phyloP scores from a whole-genome alignment of 2,329 filamentous ascomycete species.

The Hypoxylon sp. region DNA sequence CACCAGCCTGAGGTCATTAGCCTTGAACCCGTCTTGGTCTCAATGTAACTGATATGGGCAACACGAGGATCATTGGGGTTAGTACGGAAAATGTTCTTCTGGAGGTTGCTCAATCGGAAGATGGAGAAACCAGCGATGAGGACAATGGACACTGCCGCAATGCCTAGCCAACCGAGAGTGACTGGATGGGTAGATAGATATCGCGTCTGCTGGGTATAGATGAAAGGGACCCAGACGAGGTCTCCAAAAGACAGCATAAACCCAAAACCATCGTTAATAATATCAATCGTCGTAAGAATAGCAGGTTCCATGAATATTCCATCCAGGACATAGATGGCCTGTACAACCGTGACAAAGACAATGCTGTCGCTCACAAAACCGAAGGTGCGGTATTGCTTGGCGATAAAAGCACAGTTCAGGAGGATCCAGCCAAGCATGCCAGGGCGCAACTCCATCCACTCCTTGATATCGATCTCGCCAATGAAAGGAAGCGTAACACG shows the following conservation, averaged over 20 bases:
- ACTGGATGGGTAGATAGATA: constrained; percentile 89
- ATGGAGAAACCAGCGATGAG: constrained; percentile 85
- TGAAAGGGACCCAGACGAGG: constrained; percentile 91
- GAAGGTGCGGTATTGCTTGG: constrained; percentile 88
- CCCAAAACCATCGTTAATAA: constrained; percentile 93
- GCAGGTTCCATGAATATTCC: constrained; percentile 88
- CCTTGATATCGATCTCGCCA: constrained; percentile 90
- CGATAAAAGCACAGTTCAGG: constrained; percentile 85
- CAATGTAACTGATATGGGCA: constrained; percentile 85
- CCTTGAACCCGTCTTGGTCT: constrained; percentile 85
- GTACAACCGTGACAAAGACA: constrained; percentile 81
- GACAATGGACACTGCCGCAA: constrained; percentile 75
- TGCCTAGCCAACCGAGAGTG: constrained; percentile 78
- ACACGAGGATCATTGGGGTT: constrained; percentile 86
- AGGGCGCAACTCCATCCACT: constrained; percentile 90
- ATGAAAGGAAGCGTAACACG: constrained; percentile 83
- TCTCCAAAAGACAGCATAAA: constrained; percentile 97
- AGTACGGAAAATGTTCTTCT: constrained; percentile 95
- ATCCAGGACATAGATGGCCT: constrained; percentile 87
- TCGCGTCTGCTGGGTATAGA: constrained; percentile 86
- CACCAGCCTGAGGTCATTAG: constrained; percentile 92
- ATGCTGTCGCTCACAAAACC: constrained; percentile 90
- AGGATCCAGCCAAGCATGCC: constrained; percentile 92
- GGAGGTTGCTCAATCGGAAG: constrained; percentile 93
- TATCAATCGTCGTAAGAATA: constrained; percentile 93